Evolutionary conservation across 805 yeast species (phyloP).

Genomic region (Wickerhamiella siamensis): DNA sequence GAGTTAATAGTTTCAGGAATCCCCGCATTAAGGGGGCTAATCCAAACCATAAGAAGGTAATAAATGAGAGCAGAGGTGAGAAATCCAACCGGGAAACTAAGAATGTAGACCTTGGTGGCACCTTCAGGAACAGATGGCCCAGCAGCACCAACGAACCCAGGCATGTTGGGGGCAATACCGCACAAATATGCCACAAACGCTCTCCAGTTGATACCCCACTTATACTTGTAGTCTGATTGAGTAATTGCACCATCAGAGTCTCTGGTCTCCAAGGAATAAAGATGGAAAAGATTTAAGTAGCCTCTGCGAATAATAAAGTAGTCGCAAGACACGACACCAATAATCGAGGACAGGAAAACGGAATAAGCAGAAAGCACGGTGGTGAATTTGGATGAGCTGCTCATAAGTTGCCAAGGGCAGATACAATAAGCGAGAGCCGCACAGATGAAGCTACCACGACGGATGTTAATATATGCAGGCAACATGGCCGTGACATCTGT

Average conservation of each 20-base stretch:
- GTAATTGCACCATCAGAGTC: slow-evolving; percentile 7
- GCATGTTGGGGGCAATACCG: slow-evolving; percentile 72
- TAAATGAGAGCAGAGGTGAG: slow-evolving; percentile 42
- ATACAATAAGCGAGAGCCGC: slow-evolving; percentile 55
- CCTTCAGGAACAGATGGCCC: slow-evolving; percentile 59
- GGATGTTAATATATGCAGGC: slow-evolving; percentile 38
- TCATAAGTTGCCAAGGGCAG: slow-evolving; percentile 72
- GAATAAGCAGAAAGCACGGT: slow-evolving; percentile 71
- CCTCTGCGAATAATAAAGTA: slow-evolving; percentile 66
- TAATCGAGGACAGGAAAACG: slow-evolving; percentile 68
- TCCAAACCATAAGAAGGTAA: slow-evolving; percentile 26
- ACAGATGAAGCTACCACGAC: slow-evolving; percentile 71
- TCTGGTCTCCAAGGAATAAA: slow-evolving; percentile 34
- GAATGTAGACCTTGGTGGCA: slow-evolving; percentile 56
- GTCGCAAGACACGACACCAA: slow-evolving; percentile 53
- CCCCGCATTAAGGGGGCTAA: not conserved
- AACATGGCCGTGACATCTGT: slow-evolving; percentile 35
- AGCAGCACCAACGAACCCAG: slow-evolving; percentile 73
- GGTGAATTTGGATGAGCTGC: slow-evolving; percentile 58
- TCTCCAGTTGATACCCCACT: slow-evolving; percentile 68
- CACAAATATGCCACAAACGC: slow-evolving; percentile 66
- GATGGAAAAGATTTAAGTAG: slow-evolving; percentile 43
- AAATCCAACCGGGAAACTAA: slow-evolving; percentile 71
- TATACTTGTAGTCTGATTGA: slow-evolving; percentile 42
- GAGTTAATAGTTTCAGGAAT: slow-evolving; percentile 3